Evolutionary conservation across 371 early-diverging fungal species (phyloP).

Genomic region (Blakeslea trispora): DNA sequence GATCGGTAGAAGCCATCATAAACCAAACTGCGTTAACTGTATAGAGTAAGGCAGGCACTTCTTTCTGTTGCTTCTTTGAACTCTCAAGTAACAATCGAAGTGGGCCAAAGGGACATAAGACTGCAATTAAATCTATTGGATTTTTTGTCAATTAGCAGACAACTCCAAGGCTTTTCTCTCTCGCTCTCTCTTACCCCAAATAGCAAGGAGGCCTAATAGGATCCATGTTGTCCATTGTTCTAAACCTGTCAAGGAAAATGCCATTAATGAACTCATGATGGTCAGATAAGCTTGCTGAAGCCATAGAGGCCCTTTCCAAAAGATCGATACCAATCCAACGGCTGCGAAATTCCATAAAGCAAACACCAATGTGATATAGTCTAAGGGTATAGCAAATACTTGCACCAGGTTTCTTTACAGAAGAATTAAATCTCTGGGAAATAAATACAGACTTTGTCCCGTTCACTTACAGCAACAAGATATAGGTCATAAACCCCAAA

Average conservation of each 20-base stretch:
- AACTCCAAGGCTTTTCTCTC: neutral
- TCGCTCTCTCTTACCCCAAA: conserved; percentile 71
- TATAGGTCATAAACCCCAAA: conserved; percentile 79
- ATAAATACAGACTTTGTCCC: conserved; percentile 9
- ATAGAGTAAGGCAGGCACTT: conserved; percentile 83
- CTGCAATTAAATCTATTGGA: conserved; percentile 83
- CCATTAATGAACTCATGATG: conserved; percentile 83
- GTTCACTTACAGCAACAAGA: conserved; percentile 52
- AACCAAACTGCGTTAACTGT: conserved; percentile 78
- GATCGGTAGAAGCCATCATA: conserved; percentile 66
- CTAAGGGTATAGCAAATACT: conserved; percentile 70
- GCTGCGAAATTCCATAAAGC: conserved; percentile 80
- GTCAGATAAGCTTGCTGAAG: conserved; percentile 81
- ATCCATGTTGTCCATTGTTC: conserved; percentile 86
- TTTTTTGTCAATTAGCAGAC: too few relatives aligned
- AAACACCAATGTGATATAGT: conserved; percentile 74
- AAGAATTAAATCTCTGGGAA: conserved; percentile 7
- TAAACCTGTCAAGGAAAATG: conserved; percentile 73
- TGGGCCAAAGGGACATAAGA: conserved; percentile 90
- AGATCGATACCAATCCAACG: conserved; percentile 77
- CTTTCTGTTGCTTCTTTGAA: conserved; percentile 68
- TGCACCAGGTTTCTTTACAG: conserved; percentile 52
- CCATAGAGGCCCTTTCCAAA: conserved; percentile 81
- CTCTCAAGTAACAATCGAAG: conserved; percentile 81
- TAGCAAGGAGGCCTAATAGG: conserved; percentile 73